Evolutionary conservation across 768 basidiomycete species (phyloP), one percentile per base, ranked within the genome.

Genomic region (Suillus discolor): DNA sequence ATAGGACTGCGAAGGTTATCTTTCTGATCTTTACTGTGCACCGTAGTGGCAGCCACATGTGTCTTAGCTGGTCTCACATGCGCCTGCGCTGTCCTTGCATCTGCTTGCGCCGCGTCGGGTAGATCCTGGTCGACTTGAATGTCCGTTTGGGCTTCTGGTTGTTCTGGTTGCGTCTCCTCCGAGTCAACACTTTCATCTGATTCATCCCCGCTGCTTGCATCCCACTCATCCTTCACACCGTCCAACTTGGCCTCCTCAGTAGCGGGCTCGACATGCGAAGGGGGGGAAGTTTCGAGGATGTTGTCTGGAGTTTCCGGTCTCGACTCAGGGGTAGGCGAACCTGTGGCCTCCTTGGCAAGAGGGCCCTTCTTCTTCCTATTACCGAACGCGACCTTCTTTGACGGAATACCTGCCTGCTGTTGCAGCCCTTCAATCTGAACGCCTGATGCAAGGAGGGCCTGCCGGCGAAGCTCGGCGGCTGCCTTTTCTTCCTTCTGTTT

Each of bases 401-500:
- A 80, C 16, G 73, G 79, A 68, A 76, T 77, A 71, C 79, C 75
- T 25, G 84, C 74, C 38, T 79, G 67, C 68, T 91, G 86, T 63
- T 94, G 90, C 25, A 99, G 81, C 66, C 94, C 97, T 71, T 96
- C 96, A 66, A 99, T 91, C 70, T 90, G 89, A 57, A 92, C 91
- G 60, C 95, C 96, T 42, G 93, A 91, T 23, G 93, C 91, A 60
- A 99, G 83, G 62, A 99, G 85, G 2, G 97, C 96, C 74, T 97
- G 88, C 74, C 89, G 92, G 64, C 96, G 89, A 38, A 94, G 87
- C 76, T 98, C 96, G 3, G 94, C 96, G 69, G 89, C 91, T 25
- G 92, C 92, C 70, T 85, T 89, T 75, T 98, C 96, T 73, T 94
- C 92, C 78, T 95, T 97, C 77, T 99, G 96, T 79, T 96, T 97